phyloP scores from a whole-genome alignment of 2,329 filamentous ascomycete genomes.

The Clonostachys byssicola region DNA sequence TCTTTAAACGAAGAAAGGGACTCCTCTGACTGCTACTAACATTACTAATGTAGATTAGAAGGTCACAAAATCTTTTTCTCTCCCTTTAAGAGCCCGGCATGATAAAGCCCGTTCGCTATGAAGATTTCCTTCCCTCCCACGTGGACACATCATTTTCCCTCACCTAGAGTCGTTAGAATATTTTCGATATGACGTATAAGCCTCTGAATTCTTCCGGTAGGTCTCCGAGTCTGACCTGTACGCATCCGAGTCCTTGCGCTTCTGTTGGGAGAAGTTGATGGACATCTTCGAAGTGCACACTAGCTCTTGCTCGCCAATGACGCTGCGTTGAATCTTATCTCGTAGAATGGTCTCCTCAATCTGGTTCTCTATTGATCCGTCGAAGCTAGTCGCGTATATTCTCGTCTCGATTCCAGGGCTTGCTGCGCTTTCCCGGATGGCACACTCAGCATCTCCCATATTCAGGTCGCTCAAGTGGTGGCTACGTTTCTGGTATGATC shows the following conservation, averaged over 20 bases:
- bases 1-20: slow-evolving; percentile 28
- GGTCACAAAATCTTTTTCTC: slow-evolving; percentile 35
- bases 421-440: background rate
- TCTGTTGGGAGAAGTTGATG: background rate
- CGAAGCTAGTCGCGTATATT: slow-evolving; percentile 1
- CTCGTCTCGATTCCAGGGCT: background rate
- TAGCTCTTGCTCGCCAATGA: background rate
- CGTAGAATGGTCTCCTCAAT: slow-evolving; percentile 3
- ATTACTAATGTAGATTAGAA: slow-evolving; percentile 43
- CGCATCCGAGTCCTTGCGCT: no score
- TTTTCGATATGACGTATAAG: no score
- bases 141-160: no score
- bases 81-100: slow-evolving; percentile 45
- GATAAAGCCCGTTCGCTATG: slow-evolving; percentile 40
- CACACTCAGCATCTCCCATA: background rate
- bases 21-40: slow-evolving; percentile 45
- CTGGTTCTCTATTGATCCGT: background rate
- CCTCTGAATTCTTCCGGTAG: no score
- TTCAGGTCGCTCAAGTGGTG: background rate
- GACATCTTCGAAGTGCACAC: background rate
- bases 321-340: background rate
- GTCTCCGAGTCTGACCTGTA: no score
- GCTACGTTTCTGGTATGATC: background rate
- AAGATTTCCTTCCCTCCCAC: no score
- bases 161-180: no score